Conservation (phyloP, 2,329 filamentous ascomycete species). For the Colletotrichum brevisporum region DNA sequence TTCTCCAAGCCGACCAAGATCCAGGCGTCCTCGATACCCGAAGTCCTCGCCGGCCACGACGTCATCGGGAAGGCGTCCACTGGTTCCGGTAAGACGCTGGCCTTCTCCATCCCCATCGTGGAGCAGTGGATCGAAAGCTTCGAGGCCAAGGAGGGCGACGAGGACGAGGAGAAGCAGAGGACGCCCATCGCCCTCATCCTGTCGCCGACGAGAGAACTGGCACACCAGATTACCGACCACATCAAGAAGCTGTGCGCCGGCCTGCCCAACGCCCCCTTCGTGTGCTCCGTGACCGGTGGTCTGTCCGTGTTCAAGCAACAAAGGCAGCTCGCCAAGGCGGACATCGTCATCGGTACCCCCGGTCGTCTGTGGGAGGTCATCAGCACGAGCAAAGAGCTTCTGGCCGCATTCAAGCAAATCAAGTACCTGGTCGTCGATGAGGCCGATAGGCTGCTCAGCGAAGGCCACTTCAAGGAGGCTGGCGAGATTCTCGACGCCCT, state of each 20-base stretch:
- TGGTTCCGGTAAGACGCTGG: slow-evolving; percentile 95
- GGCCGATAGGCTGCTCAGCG: slow-evolving; percentile 90
- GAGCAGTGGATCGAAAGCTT: slow-evolving; percentile 79
- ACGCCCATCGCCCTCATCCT: slow-evolving; percentile 83
- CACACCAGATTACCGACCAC: slow-evolving; percentile 90
- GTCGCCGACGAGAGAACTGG: slow-evolving; percentile 92
- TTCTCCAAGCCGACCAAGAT: slow-evolving; percentile 88
- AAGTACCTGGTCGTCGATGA: slow-evolving; percentile 93
- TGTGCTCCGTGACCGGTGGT: slow-evolving; percentile 94
- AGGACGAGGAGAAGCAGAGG: slow-evolving; percentile 49
- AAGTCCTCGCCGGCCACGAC: slow-evolving; percentile 86
- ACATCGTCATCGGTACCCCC: slow-evolving; percentile 94
- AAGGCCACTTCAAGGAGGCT: slow-evolving; percentile 95
- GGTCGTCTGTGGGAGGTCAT: slow-evolving; percentile 96
- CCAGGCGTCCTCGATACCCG: slow-evolving; percentile 83
- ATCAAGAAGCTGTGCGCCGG: slow-evolving; percentile 80
- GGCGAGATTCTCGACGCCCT: slow-evolving; percentile 88
- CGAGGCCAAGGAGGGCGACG: slow-evolving; percentile 45
- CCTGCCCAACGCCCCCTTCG: slow-evolving; percentile 72
- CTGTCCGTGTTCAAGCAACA: slow-evolving; percentile 96
- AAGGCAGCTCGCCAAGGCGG: slow-evolving; percentile 83
- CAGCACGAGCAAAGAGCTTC: slow-evolving; percentile 78
- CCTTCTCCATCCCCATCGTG: slow-evolving; percentile 93
- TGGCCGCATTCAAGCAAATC: slow-evolving; percentile 79
- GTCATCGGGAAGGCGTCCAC: slow-evolving; percentile 97